Conservation (phyloP, 202 grass and related monocot genomes). For the Schoenoplectus triqueter region DNA sequence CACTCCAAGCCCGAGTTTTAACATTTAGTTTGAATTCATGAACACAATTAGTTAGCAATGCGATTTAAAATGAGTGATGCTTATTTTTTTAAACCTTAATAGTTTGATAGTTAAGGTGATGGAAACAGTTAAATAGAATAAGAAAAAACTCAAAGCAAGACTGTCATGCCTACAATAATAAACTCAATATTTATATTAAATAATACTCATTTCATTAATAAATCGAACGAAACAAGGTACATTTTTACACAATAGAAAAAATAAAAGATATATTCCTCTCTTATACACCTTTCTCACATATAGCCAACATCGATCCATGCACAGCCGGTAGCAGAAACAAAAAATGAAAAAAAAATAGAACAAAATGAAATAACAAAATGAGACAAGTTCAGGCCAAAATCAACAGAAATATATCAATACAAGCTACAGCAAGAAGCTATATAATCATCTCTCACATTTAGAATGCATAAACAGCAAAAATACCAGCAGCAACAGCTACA, state of each 20-base stretch:
- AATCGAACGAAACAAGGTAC: not conserved
- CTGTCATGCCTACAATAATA: not conserved
- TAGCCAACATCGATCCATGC: not conserved
- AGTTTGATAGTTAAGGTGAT: too few species aligned
- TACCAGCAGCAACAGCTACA: not conserved
- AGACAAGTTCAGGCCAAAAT: not conserved
- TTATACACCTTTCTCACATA: not conserved
- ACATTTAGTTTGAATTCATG: not conserved
- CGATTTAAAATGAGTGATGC: not conserved
- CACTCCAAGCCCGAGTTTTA: not conserved
- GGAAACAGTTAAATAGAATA: not conserved
- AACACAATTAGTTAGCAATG: not conserved
- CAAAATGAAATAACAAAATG: constrained; percentile 18
- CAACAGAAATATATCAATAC: constrained; percentile 24
- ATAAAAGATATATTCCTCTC: not conserved
- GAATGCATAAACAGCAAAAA: constrained; percentile 5
- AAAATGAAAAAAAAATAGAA: not conserved
- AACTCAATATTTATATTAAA: not conserved
- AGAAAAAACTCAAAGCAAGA: not conserved
- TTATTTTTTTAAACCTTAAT: too few species aligned
- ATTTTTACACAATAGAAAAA: not conserved
- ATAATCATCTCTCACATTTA: constrained; percentile 31
- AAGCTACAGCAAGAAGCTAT: not conserved
- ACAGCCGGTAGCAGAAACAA: not conserved
- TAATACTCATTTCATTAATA: not conserved